A percentile compares a stretch with the other conserved stretches of the same genome.
phyloP scores from a whole-genome alignment of 2,329 filamentous ascomycete species.

The Trichoderma arundinaceum region DNA sequence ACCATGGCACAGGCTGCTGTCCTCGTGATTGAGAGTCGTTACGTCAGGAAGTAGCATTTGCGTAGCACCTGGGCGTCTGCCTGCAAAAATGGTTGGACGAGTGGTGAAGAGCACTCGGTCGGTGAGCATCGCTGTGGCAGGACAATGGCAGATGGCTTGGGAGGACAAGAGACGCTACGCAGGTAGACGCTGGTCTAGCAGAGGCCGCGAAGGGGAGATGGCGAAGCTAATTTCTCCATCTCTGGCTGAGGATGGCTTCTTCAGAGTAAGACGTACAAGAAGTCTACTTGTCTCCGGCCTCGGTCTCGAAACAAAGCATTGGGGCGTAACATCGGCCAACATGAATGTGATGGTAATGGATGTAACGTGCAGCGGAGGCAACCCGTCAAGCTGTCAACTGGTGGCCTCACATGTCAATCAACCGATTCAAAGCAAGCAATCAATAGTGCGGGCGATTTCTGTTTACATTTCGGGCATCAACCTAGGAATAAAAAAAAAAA shows the following conservation, averaged over 20 bases:
- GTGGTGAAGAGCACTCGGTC: background rate
- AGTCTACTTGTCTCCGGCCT: conserved; percentile 9
- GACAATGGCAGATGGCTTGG: conserved; percentile 11
- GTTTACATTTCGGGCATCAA: too few species aligned
- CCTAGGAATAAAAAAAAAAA: background rate
- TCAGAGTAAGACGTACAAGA: background rate
- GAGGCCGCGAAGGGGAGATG: background rate
- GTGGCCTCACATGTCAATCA: conserved; percentile 17
- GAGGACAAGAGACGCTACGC: conserved; percentile 3
- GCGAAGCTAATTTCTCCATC: background rate
- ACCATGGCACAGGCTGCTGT: conserved; percentile 20
- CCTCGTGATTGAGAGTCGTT: conserved; percentile 28
- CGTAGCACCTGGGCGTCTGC: conserved; percentile 22
- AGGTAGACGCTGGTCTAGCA: background rate
- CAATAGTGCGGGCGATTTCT: background rate
- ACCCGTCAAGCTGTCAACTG: background rate
- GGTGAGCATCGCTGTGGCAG: conserved; percentile 15
- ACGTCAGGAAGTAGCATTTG: conserved; percentile 28
- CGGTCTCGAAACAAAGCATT: background rate
- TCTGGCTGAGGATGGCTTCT: background rate
- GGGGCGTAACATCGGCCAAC: background rate
- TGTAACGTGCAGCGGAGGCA: conserved; percentile 7
- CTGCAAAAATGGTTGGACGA: conserved; percentile 3
- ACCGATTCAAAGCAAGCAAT: background rate
- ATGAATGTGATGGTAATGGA: conserved; percentile 4